Evolutionary conservation across 768 basidiomycete genomes (phyloP), one percentile per base, ranked within the genome.

Genomic region (Lactifluus piperatus): DNA sequence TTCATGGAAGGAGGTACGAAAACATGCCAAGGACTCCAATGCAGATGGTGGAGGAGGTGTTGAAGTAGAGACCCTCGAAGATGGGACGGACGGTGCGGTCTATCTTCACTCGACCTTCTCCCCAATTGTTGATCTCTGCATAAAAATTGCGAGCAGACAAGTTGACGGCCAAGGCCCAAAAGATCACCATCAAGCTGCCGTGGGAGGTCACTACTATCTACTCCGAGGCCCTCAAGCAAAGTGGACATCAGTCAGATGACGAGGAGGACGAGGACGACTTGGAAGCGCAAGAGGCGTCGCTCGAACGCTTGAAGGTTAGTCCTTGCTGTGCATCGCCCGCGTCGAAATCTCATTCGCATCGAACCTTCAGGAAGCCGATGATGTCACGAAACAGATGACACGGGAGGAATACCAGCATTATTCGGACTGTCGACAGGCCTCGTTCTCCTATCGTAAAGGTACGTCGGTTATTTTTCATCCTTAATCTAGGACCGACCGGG

Each of bases 391-490:
- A 46, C 84, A 91, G 73, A 98, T 97, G 94, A 94, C 93, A 8
- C 81, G 90, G 66, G 94, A 97, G 70, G 92, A 97, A 67, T 98
- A 97, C 70, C 89, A 94, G 60, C 93, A 94, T 69, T 97, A 97
- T 69, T 94, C 94, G 3, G 93, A 95, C 70, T 97, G 94, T 74
- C 82, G 94, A 58, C 94, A 97, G 71, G 94, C 94, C 0, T 91
- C 91, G 16, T 98, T 97, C 71, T 97, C 94, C 0, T 97, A 94
- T 71, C 85, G 94, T 54, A 98, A 97, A 85, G 88, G 94, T 91
- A 46, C 32, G 74, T 71, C 39, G 41, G 26, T n/a, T 54, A 22
- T 6, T 41, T 16, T 11, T 39, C 34, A n/a, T 30, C 22, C 20
- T 16, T 41, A 39, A 39, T 13, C 13, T 22, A 30, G 26, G 44